Evolutionary conservation across 768 basidiomycete species (phyloP).

Genomic region (Suillus variegatus): DNA sequence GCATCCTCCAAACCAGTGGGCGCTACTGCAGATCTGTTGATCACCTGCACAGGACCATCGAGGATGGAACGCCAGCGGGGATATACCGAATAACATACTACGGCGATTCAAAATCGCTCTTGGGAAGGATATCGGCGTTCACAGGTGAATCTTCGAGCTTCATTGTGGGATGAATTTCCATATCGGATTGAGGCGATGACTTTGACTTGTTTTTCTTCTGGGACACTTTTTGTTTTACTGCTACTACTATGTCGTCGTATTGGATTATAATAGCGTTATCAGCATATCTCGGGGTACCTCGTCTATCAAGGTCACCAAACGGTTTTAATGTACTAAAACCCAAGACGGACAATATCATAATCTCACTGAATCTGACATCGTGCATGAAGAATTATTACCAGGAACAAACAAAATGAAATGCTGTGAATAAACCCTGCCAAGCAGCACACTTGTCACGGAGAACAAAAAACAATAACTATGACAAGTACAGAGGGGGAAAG

Average conservation of each 20-base stretch:
- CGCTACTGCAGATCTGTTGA: not conserved
- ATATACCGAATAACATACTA: constrained; percentile 72
- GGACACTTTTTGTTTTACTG: not conserved
- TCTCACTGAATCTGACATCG: not conserved
- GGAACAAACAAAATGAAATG: not conserved
- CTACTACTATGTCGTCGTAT: not conserved
- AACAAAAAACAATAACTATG: not conserved
- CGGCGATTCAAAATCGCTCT: constrained; percentile 73
- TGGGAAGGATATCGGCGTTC: constrained; percentile 65
- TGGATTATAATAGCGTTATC: not conserved
- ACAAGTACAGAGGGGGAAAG: not conserved
- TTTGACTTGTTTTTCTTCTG: not conserved
- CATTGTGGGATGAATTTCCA: constrained; percentile 38
- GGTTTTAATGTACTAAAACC: not conserved
- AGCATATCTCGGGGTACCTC: not conserved
- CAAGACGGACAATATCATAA: not conserved
- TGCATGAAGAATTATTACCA: not conserved
- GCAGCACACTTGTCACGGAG: not conserved
- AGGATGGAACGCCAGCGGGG: constrained; percentile 63
- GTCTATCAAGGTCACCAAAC: not conserved
- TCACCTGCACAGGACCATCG: constrained; percentile 53
- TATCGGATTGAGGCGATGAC: not conserved
- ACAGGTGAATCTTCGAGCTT: constrained; percentile 63
- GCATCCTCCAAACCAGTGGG: too few relatives aligned
- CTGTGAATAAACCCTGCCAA: not conserved